phyloP scores from a whole-genome alignment of 2,329 filamentous ascomycete genomes.

The Colletotrichum navitas region DNA sequence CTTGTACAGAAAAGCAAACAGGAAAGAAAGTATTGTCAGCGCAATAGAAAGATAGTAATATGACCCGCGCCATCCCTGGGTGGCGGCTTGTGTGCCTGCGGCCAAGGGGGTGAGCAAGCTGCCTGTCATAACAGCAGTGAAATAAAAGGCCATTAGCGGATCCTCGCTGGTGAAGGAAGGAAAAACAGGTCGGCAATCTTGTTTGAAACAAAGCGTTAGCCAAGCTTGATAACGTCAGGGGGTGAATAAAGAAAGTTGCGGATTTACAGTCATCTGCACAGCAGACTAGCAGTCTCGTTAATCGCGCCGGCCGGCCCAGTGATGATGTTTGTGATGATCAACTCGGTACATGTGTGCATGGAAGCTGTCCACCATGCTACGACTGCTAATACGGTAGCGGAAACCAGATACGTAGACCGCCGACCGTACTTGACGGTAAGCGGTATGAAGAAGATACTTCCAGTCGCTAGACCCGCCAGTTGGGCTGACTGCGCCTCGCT shows the following conservation, averaged over 20 bases:
- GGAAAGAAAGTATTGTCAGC: slow-evolving; percentile 44
- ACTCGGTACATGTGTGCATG: slow-evolving; percentile 32
- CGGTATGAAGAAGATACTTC: slow-evolving; percentile 52
- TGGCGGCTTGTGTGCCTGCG: slow-evolving; percentile 45
- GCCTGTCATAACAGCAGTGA: slow-evolving; percentile 49
- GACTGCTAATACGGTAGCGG: slow-evolving; percentile 38
- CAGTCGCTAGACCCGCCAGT: slow-evolving; percentile 50
- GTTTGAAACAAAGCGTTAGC: slow-evolving; percentile 13
- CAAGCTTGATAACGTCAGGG: no score
- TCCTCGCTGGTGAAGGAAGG: slow-evolving; percentile 48
- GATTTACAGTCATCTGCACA: slow-evolving; percentile 51
- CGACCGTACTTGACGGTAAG: slow-evolving; percentile 53
- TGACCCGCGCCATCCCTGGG: slow-evolving; percentile 50
- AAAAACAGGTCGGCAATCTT: slow-evolving; percentile 51
- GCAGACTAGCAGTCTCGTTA: slow-evolving; percentile 54
- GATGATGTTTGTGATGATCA: slow-evolving; percentile 43
- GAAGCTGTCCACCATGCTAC: slow-evolving; percentile 39
- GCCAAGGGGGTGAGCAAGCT: slow-evolving; percentile 48
- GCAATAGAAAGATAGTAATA: slow-evolving; percentile 47
- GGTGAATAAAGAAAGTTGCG: neutral
- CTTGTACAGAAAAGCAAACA: slow-evolving; percentile 47
- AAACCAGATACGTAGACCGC: slow-evolving; percentile 48
- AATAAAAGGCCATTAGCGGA: slow-evolving; percentile 50
- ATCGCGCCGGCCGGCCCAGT: slow-evolving; percentile 54
- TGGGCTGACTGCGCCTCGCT: slow-evolving; percentile 48